A percentile compares a stretch with the other conserved stretches of the same genome.
phyloP scores from a whole-genome alignment of 2,329 filamentous ascomycete species.

The Botrytis tulipae region DNA sequence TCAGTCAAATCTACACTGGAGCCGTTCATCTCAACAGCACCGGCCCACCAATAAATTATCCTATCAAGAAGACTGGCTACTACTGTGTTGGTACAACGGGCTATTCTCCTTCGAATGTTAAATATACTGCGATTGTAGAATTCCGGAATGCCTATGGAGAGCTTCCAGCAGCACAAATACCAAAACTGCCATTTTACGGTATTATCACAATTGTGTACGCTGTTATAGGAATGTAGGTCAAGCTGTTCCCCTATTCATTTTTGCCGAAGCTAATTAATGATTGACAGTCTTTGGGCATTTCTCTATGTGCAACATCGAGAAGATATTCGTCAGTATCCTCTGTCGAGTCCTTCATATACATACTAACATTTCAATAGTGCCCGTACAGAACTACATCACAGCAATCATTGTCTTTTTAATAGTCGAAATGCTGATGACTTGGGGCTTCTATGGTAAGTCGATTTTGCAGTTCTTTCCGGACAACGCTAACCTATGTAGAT shows the following conservation, averaged over 20 bases:
- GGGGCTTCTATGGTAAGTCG: conserved; percentile 83
- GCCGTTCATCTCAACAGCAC: conserved; percentile 80
- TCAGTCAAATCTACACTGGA: conserved; percentile 71
- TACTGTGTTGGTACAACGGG: conserved; percentile 85
- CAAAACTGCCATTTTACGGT: conserved; percentile 96
- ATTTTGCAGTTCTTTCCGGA: background rate
- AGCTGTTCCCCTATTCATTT: conserved; percentile 19
- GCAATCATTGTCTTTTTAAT: conserved; percentile 93
- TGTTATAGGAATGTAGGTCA: conserved; percentile 66
- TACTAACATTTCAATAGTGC: conserved; percentile 56
- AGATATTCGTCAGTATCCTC: conserved; percentile 68
- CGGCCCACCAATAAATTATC: conserved; percentile 69
- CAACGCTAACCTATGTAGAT: conserved; percentile 55
- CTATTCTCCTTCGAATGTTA: conserved; percentile 56
- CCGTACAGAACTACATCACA: conserved; percentile 98
- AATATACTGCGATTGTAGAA: conserved; percentile 80
- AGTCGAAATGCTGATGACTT: conserved; percentile 95
- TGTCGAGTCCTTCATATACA: background rate
- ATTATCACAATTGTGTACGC: conserved; percentile 92
- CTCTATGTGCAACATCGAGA: conserved; percentile 91
- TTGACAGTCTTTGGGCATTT: conserved; percentile 78
- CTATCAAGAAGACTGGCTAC: conserved; percentile 87
- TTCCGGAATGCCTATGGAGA: conserved; percentile 97
- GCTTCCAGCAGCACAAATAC: conserved; percentile 90
- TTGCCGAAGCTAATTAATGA: conserved; percentile 19